A percentile compares a stretch with the other conserved stretches of the same genome.
These are phyloP conservation scores for Fusarium phyllophilum DNA, from an alignment of 2,329 filamentous ascomycete genomes.

Conservation along the genomic window DNA sequence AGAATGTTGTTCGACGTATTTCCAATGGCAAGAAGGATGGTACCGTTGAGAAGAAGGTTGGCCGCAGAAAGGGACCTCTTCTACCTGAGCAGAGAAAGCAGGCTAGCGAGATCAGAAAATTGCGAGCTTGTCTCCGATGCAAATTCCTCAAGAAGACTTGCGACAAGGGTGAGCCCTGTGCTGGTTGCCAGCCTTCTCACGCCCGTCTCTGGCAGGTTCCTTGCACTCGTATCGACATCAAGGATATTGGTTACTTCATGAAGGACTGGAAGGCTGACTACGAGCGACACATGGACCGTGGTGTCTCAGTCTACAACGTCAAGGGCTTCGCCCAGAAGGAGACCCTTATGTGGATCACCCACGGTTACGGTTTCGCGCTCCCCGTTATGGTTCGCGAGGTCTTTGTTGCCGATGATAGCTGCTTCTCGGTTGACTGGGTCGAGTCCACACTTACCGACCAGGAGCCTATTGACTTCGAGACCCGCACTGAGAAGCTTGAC, in stretches of 20 bases:
- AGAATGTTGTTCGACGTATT: constrained; percentile 84
- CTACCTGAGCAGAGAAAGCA: constrained; percentile 95
- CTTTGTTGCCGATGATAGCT: constrained; percentile 89
- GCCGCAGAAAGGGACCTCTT: constrained; percentile 87
- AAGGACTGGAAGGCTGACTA: constrained; percentile 99
- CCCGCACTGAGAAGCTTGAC: constrained; percentile 87
- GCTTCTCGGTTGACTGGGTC: constrained; percentile 93
- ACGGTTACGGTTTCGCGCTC: constrained; percentile 93
- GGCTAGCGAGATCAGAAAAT: constrained; percentile 94
- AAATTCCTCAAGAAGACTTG: constrained; percentile 99
- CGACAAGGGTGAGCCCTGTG: constrained; percentile 96
- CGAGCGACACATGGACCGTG: constrained; percentile 86
- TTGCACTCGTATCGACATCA: constrained; percentile 97
- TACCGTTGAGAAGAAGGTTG: constrained; percentile 87
- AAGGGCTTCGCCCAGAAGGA: constrained; percentile 80
- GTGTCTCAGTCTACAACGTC: constrained; percentile 93
- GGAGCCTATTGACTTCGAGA: constrained; percentile 82
- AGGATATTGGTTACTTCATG: constrained; percentile 98
- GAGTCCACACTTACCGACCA: constrained; percentile 77
- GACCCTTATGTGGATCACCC: constrained; percentile 87
- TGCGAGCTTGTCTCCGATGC: constrained; percentile 92
- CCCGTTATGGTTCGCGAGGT: constrained; percentile 95
- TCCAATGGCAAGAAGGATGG: constrained; percentile 82
- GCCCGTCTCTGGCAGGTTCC: constrained; percentile 97
- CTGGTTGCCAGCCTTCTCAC: constrained; percentile 94